These are phyloP conservation scores for Teratosphaeria nubilosa DNA, from an alignment of 2,329 filamentous ascomycete genomes.

Conservation along the genomic window DNA sequence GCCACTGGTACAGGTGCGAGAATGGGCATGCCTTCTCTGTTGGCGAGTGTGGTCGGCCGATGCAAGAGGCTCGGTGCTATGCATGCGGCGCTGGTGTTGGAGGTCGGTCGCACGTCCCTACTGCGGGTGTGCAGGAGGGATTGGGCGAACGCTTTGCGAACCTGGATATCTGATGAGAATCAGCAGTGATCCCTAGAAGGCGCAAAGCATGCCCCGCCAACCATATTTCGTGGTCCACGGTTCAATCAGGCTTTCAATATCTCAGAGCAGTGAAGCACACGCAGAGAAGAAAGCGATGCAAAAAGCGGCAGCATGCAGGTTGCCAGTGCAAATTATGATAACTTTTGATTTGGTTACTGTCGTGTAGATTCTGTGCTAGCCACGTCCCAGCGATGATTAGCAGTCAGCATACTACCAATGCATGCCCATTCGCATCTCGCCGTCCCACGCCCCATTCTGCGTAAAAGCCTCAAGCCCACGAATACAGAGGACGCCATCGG, in stretches of 20 bases:
- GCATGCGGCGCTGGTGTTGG: slow-evolving; percentile 52
- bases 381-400: not conserved
- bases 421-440: slow-evolving; percentile 2
- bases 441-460: slow-evolving; percentile 8
- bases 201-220: too few species aligned
- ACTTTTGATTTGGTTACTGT: too few species aligned
- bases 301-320: too few species aligned
- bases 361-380: too few species aligned
- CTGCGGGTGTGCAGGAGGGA: slow-evolving; percentile 38
- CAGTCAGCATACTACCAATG: not conserved
- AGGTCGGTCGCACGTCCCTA: slow-evolving; percentile 42
- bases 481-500: slow-evolving; percentile 5
- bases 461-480: slow-evolving; percentile 9
- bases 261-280: too few species aligned
- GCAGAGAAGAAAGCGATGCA: too few species aligned
- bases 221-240: too few species aligned
- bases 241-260: too few species aligned
- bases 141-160: not conserved
- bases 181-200: not conserved
- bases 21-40: slow-evolving; percentile 43
- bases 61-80: slow-evolving; percentile 51
- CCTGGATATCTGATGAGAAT: not conserved
- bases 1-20: slow-evolving; percentile 52
- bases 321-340: too few species aligned
- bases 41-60: slow-evolving; percentile 44